Evolutionary conservation across 108 stramenopile species (phyloP).

Genomic region (Pseudonitzschia pungens): DNA sequence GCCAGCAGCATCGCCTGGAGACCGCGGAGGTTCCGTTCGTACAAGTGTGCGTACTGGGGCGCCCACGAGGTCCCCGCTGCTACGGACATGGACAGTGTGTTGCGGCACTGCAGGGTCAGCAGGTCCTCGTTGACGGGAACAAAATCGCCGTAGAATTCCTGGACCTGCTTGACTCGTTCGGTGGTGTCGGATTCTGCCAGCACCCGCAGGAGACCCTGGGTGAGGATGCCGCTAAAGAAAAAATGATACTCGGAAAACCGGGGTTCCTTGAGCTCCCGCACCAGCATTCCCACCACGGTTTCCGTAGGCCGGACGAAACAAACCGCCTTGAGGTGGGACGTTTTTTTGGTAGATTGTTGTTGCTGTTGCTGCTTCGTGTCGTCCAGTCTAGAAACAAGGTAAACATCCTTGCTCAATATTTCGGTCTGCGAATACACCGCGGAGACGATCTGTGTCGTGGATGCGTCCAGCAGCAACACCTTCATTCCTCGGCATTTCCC

Average conservation of each 20-base stretch:
- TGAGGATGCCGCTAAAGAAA: constrained; percentile 92
- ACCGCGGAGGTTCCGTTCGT: constrained; percentile 86
- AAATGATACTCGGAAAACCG: constrained; percentile 95
- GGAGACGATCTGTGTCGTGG: constrained; percentile 88
- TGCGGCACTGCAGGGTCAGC: constrained; percentile 84
- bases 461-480: constrained; percentile 88
- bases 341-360: constrained; percentile 39
- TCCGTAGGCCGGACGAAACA: constrained; percentile 93
- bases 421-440: constrained; percentile 91
- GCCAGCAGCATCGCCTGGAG: constrained; percentile 89
- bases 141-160: constrained; percentile 98
- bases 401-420: constrained; percentile 83
- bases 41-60: constrained; percentile 61
- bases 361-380: constrained; percentile 31
- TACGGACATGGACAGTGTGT: constrained; percentile 75
- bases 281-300: constrained; percentile 72
- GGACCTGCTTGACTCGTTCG: constrained; percentile 90
- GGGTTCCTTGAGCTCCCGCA: constrained; percentile 75
- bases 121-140: constrained; percentile 94
- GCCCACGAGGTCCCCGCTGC: constrained; percentile 69
- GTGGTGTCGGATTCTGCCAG: constrained; percentile 90
- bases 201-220: constrained; percentile 68
- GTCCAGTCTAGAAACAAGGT: constrained; percentile 77
- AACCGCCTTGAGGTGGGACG: constrained; percentile 90
- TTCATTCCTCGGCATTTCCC: constrained; percentile 88